Evolutionary conservation across 1,139 yeast genomes (phyloP).

Genomic region (Arxiozyma slooffiae): DNA sequence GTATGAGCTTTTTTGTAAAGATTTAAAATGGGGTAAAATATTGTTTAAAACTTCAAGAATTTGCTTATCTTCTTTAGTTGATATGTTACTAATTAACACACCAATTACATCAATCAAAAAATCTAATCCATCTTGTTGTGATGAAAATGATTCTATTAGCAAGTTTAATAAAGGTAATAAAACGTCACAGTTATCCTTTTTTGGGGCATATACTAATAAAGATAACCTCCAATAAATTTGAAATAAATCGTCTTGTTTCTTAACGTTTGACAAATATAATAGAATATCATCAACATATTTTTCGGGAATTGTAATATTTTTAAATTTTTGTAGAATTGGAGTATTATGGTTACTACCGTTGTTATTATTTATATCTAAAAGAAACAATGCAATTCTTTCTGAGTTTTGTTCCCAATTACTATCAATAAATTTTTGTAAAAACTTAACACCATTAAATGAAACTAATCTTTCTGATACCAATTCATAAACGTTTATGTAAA

Average conservation of each 20-base stretch:
- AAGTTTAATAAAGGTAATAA: constrained; percentile 11
- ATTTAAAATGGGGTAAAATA: constrained; percentile 9
- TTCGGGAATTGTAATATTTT: constrained; percentile 14
- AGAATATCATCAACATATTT: constrained; percentile 12
- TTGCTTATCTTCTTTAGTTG: constrained; percentile 5
- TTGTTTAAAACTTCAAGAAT: constrained; percentile 4
- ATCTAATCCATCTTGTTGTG: constrained; percentile 9
- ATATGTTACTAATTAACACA: constrained; percentile 10
- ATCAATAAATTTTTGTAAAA: constrained; percentile 43
- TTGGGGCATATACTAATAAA: constrained; percentile 15
- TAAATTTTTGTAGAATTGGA: constrained; percentile 9
- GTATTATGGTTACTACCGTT: constrained; percentile 19
- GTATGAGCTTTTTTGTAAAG: constrained; percentile 14
- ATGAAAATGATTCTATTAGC: constrained; percentile 5
- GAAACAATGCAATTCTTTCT: constrained; percentile 39
- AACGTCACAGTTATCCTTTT: constrained; percentile 6
- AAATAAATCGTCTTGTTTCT: constrained; percentile 11
- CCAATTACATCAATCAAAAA: constrained; percentile 26
- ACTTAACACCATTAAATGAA: constrained; percentile 37
- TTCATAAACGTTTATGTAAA: constrained; percentile 40
- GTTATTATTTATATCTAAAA: constrained; percentile 32
- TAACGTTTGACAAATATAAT: constrained; percentile 1
- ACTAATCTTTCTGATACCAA: constrained; percentile 39
- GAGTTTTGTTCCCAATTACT: constrained; percentile 30
- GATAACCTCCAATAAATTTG: constrained; percentile 23